Conservation (phyloP, 257 asterid species). For the Eustoma russellianum region DNA sequence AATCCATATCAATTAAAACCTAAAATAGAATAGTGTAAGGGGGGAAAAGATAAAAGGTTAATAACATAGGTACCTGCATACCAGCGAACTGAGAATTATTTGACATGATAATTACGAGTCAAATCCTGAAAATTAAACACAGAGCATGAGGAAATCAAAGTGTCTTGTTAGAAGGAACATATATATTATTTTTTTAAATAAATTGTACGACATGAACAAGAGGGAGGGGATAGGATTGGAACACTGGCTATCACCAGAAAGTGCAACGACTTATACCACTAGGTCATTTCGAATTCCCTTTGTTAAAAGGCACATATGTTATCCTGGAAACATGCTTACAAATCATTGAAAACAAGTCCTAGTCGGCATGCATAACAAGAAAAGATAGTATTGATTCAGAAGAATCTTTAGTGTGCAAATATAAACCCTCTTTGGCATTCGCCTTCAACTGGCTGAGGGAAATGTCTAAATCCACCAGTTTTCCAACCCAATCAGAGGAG, state of each 20-base stretch:
- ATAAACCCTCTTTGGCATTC: too few relatives aligned
- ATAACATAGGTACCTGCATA: conserved; percentile 27
- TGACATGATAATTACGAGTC: conserved; percentile 17
- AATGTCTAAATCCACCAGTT: too few relatives aligned
- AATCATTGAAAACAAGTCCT: too few relatives aligned
- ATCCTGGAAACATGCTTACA: too few relatives aligned
- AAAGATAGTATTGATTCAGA: neutral
- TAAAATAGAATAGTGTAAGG: neutral
- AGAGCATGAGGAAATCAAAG: neutral
- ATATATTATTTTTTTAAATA: neutral
- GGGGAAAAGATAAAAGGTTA: neutral
- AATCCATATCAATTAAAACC: neutral
- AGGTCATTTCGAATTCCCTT: too few relatives aligned
- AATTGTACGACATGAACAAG: too few relatives aligned
- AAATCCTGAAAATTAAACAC: conserved; percentile 10
- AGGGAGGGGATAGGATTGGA: too few relatives aligned
- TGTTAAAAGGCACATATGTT: neutral
- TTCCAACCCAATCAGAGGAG: too few relatives aligned
- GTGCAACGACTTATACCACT: too few relatives aligned
- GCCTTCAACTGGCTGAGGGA: too few relatives aligned
- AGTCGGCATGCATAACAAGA: neutral
- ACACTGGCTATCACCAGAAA: too few relatives aligned
- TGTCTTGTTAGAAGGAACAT: neutral
- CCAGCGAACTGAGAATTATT: conserved; percentile 27
- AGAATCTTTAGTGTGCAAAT: too few relatives aligned